These are phyloP conservation scores for Austroboletus eburneus DNA, from an alignment of 768 basidiomycete genomes.

Conservation along the genomic window DNA sequence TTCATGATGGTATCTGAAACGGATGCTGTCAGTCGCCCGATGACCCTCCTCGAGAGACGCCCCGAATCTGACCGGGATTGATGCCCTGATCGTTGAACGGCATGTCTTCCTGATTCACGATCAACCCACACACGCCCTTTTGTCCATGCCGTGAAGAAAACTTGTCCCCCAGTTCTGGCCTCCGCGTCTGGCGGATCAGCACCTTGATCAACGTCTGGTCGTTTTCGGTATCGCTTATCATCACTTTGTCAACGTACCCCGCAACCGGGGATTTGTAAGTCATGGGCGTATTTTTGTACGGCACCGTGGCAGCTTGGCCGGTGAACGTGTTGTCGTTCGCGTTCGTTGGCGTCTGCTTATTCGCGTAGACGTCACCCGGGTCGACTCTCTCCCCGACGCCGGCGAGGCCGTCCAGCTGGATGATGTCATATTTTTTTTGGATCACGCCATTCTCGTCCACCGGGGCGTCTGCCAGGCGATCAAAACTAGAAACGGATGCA, in stretches of 20 bases:
- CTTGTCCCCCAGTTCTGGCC: conserved; percentile 97
- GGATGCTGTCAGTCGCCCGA: conserved; percentile 11
- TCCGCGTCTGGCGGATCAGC: conserved; percentile 91
- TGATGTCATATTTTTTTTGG: conserved; percentile 83
- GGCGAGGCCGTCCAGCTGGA: conserved; percentile 90
- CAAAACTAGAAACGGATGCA: conserved; percentile 60
- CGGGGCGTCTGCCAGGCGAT: conserved; percentile 92
- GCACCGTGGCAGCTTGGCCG: conserved; percentile 75
- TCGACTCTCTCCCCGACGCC: conserved; percentile 93
- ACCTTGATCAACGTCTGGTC: conserved; percentile 97
- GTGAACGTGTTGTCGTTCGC: conserved; percentile 89
- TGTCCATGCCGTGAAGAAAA: conserved; percentile 98
- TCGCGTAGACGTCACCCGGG: conserved; percentile 91
- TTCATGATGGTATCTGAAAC: conserved; percentile 97
- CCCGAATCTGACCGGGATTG: conserved; percentile 59
- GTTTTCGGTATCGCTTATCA: conserved; percentile 95
- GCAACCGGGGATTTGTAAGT: conserved; percentile 91
- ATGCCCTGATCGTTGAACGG: conserved; percentile 99
- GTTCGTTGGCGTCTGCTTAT: conserved; percentile 94
- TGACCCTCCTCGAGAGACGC: not conserved
- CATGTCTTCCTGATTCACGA: conserved; percentile 99
- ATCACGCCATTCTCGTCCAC: conserved; percentile 75
- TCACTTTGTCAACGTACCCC: conserved; percentile 94
- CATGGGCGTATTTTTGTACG: conserved; percentile 91
- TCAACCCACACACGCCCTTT: conserved; percentile 97